Evolutionary conservation across 257 asterid genomes (phyloP), one percentile per base, ranked within the genome.

Genomic region (Handroanthus guayacan): DNA sequence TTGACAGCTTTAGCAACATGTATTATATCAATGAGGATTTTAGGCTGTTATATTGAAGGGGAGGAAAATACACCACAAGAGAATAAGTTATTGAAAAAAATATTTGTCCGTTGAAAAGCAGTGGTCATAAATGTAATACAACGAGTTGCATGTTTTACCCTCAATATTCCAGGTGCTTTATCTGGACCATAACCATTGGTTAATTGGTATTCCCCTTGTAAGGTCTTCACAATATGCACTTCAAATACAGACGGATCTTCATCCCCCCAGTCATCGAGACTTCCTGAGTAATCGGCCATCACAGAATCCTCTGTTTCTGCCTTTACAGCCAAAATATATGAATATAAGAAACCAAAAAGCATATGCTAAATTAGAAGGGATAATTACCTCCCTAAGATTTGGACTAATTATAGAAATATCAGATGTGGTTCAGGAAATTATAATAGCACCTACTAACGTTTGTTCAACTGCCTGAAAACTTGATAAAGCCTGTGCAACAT

Each of bases 131-230:
- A 77, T 5, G 60, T 25, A 36, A 56, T 0, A 60, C 20, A 60
- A 5, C 9, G 54, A 58, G 25, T 25, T 45, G 54, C 17, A 74
- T 34, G 56, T 50, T 31, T 75, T 81, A 81, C 88, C 80, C 64
- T 81, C 78, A 79, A 25, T 75, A 84, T 69, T 17, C 63, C 77
- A 55, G 80, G 80, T 67, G 88, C 83, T 81, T 48, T 39, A 52
- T 78, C 82, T 61, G 74, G 68, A 72, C 86, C 86, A 81, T 81
- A 78, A 25, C 85, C 85, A 14, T 84, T 84, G 45, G 86, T 75
- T 69, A 81, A 68, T 58, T 84, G 88, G 68, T 81, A 84, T 68
- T 81, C 88, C 51, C 84, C 85, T 74, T 81, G 80, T 50, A 84
- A 17, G 6, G 62, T 61, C 74, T 84, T 78, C 52, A 75, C 31